Base-by-base conservation (phyloP, 2,329 filamentous ascomycete species). In the Fusarium neocosmosporiellum region DNA sequence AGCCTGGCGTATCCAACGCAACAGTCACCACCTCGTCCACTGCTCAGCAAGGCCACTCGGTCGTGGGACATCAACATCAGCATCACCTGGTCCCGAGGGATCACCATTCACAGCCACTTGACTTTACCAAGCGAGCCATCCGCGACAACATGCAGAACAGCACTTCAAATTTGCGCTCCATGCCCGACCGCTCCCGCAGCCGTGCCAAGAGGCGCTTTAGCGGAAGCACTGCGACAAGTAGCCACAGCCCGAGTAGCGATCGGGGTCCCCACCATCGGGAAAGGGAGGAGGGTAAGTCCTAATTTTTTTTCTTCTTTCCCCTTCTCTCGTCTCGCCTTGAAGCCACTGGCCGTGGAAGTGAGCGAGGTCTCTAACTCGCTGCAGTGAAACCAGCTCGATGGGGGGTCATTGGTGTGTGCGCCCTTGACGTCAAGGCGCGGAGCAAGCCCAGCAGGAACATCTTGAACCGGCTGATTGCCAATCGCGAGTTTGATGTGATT, bases 401-500 rank as follows among this genome's bases (percentile, higher is more conserved):
- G 81, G 90, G 90, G 48, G 87, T 91, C 57, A 98, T 99, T 78
- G 96, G 96, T 60, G 94, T 99, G 11, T 99, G 96, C 81, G 97
- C 96, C 24, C 86, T 99, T 66, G 96, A 99, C 83, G 90, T 96
- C 75, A 99, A 99, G 84, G 96, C 96, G 37, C 90, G 96, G 78
- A 98, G 95, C 86, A 98, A 98, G 83, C 96, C 96, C 1, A 98
- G 96, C 80, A 90, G 97, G 74, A 98, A 98, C 79, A 99, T 99
- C 75, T 85, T 99, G 67, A 98, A 97, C 79, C 91, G 95, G 59
- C 87, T 99, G 22, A 96, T 98, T 73, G 91, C 93, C 36, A 95
- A 97, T 74, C 90, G 92, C 58, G 96, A 98, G 77, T 98, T 99
- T 78, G 96, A 99, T 78, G 95, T 98, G 27, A 92, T 97, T 70